Conservation (phyloP, 2,329 filamentous ascomycete genomes). For the Aspergillus fischeri region DNA sequence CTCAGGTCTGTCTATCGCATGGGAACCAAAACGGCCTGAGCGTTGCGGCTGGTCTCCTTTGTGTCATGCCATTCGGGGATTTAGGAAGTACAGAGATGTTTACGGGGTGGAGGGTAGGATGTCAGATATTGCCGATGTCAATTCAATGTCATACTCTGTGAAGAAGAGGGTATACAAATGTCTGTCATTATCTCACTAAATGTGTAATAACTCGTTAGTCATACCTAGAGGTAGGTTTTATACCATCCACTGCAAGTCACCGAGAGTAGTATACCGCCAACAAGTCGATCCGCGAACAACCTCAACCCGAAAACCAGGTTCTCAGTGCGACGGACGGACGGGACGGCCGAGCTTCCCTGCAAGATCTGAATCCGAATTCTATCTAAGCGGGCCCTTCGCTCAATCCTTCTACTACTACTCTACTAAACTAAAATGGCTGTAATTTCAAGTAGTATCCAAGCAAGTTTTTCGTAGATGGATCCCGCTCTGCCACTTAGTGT, state of each 20-base stretch:
- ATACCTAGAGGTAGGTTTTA: too few species aligned
- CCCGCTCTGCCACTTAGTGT: too few species aligned
- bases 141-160: neutral
- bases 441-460: neutral
- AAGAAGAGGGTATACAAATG: neutral
- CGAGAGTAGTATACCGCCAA: neutral
- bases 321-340: neutral
- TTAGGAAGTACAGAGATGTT: neutral
- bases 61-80: neutral
- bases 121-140: neutral
- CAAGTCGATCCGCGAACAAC: neutral
- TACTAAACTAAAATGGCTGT: neutral
- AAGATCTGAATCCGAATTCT: neutral
- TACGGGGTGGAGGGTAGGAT: neutral
- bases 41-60: neutral
- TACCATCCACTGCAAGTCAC: neutral
- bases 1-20: neutral
- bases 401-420: too few species aligned
- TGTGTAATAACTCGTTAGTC: neutral
- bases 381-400: neutral
- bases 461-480: neutral
- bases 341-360: neutral
- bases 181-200: neutral
- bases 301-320: neutral
- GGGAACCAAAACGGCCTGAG: neutral